Percentiles rank a stretch among this genome's conserved stretches.
Conservation (phyloP, 768 basidiomycete species). For the Macrolepiota albuminosa region DNA sequence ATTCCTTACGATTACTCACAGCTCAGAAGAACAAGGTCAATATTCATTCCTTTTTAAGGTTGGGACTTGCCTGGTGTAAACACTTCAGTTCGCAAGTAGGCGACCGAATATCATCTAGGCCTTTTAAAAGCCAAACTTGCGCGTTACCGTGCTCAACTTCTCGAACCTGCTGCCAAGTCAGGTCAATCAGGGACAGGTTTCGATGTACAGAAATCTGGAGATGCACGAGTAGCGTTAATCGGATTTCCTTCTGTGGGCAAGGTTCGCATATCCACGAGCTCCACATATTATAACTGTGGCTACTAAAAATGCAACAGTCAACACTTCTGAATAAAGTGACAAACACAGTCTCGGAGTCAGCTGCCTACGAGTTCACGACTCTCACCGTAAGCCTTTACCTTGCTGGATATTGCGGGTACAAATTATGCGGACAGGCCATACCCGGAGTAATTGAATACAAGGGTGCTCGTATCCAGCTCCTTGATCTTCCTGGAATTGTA, state of each 20-base stretch:
- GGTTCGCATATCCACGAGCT: conserved; percentile 27
- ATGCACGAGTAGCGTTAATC: conserved; percentile 87
- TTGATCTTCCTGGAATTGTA: conserved; percentile 95
- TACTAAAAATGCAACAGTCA: conserved; percentile 43
- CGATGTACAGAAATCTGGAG: conserved; percentile 78
- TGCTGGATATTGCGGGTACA: not conserved
- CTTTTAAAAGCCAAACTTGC: conserved; percentile 93
- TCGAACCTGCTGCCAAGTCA: conserved; percentile 87
- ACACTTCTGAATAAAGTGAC: conserved; percentile 91
- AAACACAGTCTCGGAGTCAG: conserved; percentile 82
- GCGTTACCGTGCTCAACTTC: conserved; percentile 88
- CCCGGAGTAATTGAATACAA: conserved; percentile 97
- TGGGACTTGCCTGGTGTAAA: conserved; percentile 6
- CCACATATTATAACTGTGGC: not conserved
- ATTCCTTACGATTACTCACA: conserved; percentile 22
- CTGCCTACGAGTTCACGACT: conserved; percentile 95
- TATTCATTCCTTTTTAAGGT: not conserved
- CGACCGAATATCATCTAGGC: conserved; percentile 92
- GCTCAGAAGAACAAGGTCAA: conserved; percentile 94
- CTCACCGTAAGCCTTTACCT: conserved; percentile 54
- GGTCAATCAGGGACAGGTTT: conserved; percentile 80
- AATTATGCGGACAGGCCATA: conserved; percentile 59
- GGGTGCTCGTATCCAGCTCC: conserved; percentile 85
- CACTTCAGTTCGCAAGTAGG: conserved; percentile 40
- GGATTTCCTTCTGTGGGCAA: conserved; percentile 97